Evolutionary conservation across 108 stramenopile genomes (phyloP), one percentile per base, ranked within the genome.

Genomic region (Skeletonema menzelii): DNA sequence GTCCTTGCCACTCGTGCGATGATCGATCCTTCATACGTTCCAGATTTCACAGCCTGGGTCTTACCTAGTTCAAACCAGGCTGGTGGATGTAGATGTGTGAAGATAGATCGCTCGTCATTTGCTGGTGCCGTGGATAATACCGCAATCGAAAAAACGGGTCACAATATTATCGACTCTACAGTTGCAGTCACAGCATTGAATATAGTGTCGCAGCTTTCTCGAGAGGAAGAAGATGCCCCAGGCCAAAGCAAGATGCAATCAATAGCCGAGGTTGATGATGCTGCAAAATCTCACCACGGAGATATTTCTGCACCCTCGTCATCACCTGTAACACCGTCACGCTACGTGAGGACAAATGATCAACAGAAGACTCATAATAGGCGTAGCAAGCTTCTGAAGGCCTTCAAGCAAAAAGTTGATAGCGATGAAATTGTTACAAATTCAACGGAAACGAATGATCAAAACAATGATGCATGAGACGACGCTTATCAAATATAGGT

Each of bases 1-100:
- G 84, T 97, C 60, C 75, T 97, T 26, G 95, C 86, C 2, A 69
- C 82, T n/a, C 64, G 69, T 19, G 89, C 93, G n/a, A 78, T 96
- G 27, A 71, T 79, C 22, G 67, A 85, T 56, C 61, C 84, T 12
- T 31, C 56, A 1, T 96, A 86, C 60, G 53, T 60, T 40, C 93
- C 96, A 1, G 96, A 96, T 71, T 96, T 94, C 66, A 77, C 87
- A 19, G 93, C 96, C 17, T 93, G 84, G 88, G 96, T 94, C 12
- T 53, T 63, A 20, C 79, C 78, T 0, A 76, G 32, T 60, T 55
- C 68, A 46, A 72, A 69, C 20, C 77, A 66, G 13, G 63, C 73
- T 20, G 88, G 87, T 28, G 90, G 89, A 13, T 92, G 91, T 63
- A 75, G 92, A 38, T 92, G 86, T 70, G 37, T 96, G 24, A 86